Percentiles rank a stretch among this genome's conserved stretches.
phyloP scores from a whole-genome alignment of 495 filamentous ascomycete genomes.

The Aspergillus campestris region DNA sequence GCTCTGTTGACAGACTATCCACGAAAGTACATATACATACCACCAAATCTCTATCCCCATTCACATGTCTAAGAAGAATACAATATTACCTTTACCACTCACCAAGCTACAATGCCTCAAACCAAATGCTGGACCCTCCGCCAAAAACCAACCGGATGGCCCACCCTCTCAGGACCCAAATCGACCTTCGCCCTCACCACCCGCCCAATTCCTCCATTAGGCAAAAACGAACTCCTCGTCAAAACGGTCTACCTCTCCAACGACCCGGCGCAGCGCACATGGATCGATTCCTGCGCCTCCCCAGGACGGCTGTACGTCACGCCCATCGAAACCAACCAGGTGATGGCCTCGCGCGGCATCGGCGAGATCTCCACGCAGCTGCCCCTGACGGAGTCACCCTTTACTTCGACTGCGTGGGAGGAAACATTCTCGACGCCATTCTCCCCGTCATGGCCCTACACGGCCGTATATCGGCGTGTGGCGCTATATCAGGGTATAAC shows the following conservation, averaged over 20 bases:
- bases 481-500: constrained; percentile 39
- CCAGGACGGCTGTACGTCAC: constrained; percentile 45
- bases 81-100: too few species aligned
- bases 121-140: constrained; percentile 20
- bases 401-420: constrained; percentile 57
- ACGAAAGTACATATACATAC: too few species aligned
- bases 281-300: constrained; percentile 42
- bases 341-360: constrained; percentile 1
- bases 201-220: constrained; percentile 34
- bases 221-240: constrained; percentile 46
- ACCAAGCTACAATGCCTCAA: too few species aligned
- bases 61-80: too few species aligned
- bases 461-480: constrained; percentile 52
- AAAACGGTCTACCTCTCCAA: constrained; percentile 52
- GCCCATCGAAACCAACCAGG: constrained; percentile 40
- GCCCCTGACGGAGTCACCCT: constrained; percentile 36
- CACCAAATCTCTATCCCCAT: too few species aligned
- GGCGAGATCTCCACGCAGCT: not conserved
- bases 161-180: constrained; percentile 16
- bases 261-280: constrained; percentile 60
- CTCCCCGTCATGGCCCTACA: constrained; percentile 35
- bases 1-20: too few species aligned
- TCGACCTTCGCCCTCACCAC: too few species aligned
- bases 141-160: constrained; percentile 17
- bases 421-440: constrained; percentile 47